Evolutionary conservation across 2,329 filamentous ascomycete species (phyloP), one percentile per base, ranked within the genome.

Genomic region (Phaeoacremonium minimum): DNA sequence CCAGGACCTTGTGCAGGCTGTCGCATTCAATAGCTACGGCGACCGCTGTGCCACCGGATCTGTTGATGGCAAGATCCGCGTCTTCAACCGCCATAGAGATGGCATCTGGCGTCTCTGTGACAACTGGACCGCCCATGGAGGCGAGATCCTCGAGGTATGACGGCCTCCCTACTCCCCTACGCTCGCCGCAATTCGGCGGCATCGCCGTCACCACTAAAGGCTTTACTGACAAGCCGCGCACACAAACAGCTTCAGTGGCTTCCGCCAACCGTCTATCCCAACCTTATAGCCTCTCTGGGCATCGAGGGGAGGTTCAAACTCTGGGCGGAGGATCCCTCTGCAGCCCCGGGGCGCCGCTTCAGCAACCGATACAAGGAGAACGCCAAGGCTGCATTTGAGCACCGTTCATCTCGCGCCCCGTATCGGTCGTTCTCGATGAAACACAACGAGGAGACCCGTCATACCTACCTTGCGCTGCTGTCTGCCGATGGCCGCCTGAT

Each of bases 211-310:
- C 28, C 30, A 28, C 20, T 34, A 29, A 14, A 37, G 17, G 36
- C 12, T 39, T 32, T 18, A 18, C 43, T 48, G 43, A 51, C 46
- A 43, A 44, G 45, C 40, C 26, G 8, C 32, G n/a, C n/a, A n/a
- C n/a, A n/a, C n/a, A n/a, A n/a, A 33, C 53, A 91, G 87, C 81
- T 95, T 37, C 87, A 93, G 71, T 97, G 91, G 90, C 86, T 95
- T 39, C 87, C 89, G 1, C 86, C 89, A 0, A 91, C 87, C 45
- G 82, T 93, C 41, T 93, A 93, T 48, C 88, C 79, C 26, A 81
- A 93, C 55, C 78, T 95, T 50, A 71, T 97, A 48, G 90, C 84
- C 38, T 95, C 86, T 36, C 85, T 96, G 41, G 88, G 87, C 44
- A 85, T 91, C 52, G 91, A 96, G 52, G 87, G 91, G 52, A 83